Evolutionary conservation across 441 rosid species (phyloP).

Genomic region (Pelargonium myrrhifolium): DNA sequence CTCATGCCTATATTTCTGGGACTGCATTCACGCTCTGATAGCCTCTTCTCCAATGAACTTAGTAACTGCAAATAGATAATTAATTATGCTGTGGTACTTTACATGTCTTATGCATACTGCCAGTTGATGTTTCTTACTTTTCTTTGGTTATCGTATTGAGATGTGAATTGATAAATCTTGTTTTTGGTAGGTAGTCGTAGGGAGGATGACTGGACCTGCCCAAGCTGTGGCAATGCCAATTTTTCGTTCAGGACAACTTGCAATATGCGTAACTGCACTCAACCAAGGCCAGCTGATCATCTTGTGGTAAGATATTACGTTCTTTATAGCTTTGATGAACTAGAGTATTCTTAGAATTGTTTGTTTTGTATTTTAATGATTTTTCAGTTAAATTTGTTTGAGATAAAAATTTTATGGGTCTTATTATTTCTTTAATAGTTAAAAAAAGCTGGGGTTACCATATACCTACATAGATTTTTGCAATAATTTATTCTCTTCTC

Average conservation of each 20-base stretch:
- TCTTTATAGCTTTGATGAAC: background rate
- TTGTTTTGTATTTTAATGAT: background rate
- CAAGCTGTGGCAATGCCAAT: slow-evolving; percentile 94
- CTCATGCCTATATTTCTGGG: background rate
- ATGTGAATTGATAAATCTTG: slow-evolving; percentile 1
- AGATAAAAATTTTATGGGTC: background rate
- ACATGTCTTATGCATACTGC: background rate
- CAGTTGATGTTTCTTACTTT: background rate
- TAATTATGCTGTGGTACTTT: background rate
- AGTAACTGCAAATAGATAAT: background rate
- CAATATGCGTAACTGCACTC: slow-evolving; percentile 97
- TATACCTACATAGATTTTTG: background rate
- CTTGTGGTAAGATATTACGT: slow-evolving; percentile 40
- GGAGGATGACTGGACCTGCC: slow-evolving; percentile 99
- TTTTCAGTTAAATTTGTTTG: background rate
- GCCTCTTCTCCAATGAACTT: background rate
- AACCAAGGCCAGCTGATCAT: slow-evolving; percentile 92
- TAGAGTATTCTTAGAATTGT: background rate
- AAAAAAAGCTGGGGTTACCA: background rate
- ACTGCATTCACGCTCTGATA: background rate
- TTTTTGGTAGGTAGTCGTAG: slow-evolving; percentile 68
- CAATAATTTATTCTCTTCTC: background rate
- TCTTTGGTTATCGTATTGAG: background rate
- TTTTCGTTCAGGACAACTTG: slow-evolving; percentile 96
- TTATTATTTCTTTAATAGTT: background rate